Base-by-base conservation (phyloP, 352 stramenopile species). In the Pythium aphanidermatum region DNA sequence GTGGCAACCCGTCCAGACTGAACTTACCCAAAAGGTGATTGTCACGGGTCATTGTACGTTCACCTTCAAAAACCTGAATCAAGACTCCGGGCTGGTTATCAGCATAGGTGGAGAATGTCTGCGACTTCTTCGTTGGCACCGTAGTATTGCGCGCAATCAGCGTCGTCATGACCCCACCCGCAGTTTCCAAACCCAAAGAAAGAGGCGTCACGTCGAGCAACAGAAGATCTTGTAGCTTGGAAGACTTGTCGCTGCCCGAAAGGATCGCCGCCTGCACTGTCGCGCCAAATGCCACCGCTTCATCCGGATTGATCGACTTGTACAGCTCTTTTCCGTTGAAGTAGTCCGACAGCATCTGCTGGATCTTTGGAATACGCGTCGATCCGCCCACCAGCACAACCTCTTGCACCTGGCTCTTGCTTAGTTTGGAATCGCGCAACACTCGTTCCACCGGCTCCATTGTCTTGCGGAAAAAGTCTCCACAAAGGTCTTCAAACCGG, bases 31-130 rank as follows among this genome's bases (percentile, higher is more conserved):
- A 63, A 43, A 89, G 67, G 47, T 91, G 77, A 58, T 98, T 98
- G 57, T 95, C 86, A 31, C 86, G 83, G 1, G 92, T 98, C 87
- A 98, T 97, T 23, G 84, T 67, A 6, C 92, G 86, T 59, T 98
- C 92, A 30, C 94, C 94, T 59, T 96, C 82, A 55, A 86, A 96
- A 24, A 96, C 76, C 54, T 96, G 74, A 46, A 96, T 92, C 33
- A 86, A 54, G 57, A 96, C 82, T 28, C 61, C 74, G 1, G 74
- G 55, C 59, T 96, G 83, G 58, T 95, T 95, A 63, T 96, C 82
- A 0, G 64, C 66, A 52, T 87, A 89, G 41, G 88, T 97, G 31
- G 74, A 86, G 65, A 96, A 96, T 21, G 68, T 92, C 60, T 92
- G 73, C 33, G 68, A 70, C 65, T 86, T 94, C 59, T 93, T 93